Evolutionary conservation across 148 eudicot species (phyloP).

Genomic region (Pharnaceum exiguum): DNA sequence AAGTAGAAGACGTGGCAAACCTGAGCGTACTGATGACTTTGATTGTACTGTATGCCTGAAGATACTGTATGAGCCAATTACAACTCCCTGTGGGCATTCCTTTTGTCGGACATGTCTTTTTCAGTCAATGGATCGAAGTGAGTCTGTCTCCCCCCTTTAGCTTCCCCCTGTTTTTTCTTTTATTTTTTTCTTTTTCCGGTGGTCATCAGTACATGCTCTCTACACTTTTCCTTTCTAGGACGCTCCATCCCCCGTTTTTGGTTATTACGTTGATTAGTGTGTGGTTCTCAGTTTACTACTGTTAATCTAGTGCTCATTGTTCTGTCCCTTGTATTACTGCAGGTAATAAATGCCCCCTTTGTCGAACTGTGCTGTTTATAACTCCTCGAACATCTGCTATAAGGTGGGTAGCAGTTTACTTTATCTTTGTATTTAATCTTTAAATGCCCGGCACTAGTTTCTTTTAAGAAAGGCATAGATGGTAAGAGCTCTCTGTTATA

Average conservation of each 20-base stretch:
- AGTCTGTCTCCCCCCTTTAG: too few relatives aligned
- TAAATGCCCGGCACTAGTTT: too few relatives aligned
- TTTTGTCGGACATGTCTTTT: slow-evolving; percentile 95
- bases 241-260: too few relatives aligned
- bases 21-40: slow-evolving; percentile 79
- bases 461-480: too few relatives aligned
- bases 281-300: neutral
- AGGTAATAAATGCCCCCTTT: slow-evolving; percentile 91
- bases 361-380: slow-evolving; percentile 82
- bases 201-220: too few relatives aligned
- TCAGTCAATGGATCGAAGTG: slow-evolving; percentile 95
- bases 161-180: too few relatives aligned
- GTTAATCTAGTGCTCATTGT: neutral
- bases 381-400: slow-evolving; percentile 73
- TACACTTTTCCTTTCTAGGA: too few relatives aligned
- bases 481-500: too few relatives aligned
- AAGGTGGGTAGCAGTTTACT: slow-evolving; percentile 61
- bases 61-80: slow-evolving; percentile 86
- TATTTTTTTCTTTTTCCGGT: neutral
- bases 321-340: slow-evolving; percentile 20
- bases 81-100: slow-evolving; percentile 98
- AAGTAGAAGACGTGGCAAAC: slow-evolving; percentile 45
- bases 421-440: too few relatives aligned
- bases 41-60: slow-evolving; percentile 95
- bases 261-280: too few relatives aligned